Base-by-base conservation (phyloP, 1,284 basidiomycete species). In the Inonotus hispidus region DNA sequence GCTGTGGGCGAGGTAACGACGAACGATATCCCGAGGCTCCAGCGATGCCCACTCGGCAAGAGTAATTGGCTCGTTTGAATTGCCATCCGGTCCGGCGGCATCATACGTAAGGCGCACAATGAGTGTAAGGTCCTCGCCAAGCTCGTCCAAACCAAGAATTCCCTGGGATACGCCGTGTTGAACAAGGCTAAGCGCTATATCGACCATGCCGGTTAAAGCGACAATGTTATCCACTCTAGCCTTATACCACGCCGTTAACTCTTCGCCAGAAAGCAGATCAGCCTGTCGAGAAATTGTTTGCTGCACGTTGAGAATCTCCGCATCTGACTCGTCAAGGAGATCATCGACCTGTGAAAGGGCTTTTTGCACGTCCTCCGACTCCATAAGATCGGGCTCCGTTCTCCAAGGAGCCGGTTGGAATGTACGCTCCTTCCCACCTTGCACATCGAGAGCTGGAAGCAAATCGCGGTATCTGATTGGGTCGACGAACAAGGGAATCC, bases 71-170 rank as follows among this genome's bases (percentile, higher is more conserved):
- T 79, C 80, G 21, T 76, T 75, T 4, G 69, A 68, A 10, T 67
- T 68, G 23, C 72, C 71, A 32, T 72, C 73, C 8, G 72, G 70
- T 57, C 77, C 76, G 47, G 80, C 80, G 19, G 85, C 82, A 70
- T 95, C 93, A 68, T 97, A 97, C 19, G 95, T 85, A 46, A 97
- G 80, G 27, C 89, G 82, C 1, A 89, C 87, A 52, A 98, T 79
- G 6, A 97, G 82, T 66, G 86, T 90, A 49, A 97, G 82, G 62
- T 97, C 93, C 75, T 97, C 95, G 6, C 93, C 95, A 2, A 94
- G 73, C 67, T 85, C 85, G 67, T 95, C 94, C 23, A 98, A 80
- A 1, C 78, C 83, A n/a, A 84, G 77, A 5, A 96, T 79, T 19
- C 88, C 90, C 65, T 85, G 83, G 8, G 93, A 87, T 6, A 89